phyloP scores from a whole-genome alignment of 495 filamentous ascomycete species.

The Clohesyomyces aquaticus region DNA sequence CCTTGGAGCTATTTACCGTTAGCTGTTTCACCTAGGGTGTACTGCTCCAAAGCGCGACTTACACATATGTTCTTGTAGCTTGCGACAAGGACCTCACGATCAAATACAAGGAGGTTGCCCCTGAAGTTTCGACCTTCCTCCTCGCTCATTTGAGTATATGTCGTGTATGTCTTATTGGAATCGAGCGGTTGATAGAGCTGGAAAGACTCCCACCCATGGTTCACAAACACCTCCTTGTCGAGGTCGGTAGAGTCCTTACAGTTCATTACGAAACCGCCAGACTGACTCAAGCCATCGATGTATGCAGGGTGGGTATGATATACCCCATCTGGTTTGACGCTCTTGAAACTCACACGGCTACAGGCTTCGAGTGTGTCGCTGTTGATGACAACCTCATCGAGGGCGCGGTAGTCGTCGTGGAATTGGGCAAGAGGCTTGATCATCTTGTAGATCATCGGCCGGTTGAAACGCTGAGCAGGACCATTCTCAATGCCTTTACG shows the following conservation, averaged over 20 bases:
- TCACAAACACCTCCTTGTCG: constrained; percentile 1
- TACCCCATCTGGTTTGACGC: background rate
- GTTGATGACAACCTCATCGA: constrained; percentile 68
- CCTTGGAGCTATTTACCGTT: too few relatives aligned
- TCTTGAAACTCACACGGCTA: background rate
- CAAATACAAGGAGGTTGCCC: too few relatives aligned
- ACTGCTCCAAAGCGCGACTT: too few relatives aligned
- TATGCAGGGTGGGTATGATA: background rate
- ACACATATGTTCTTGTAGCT: too few relatives aligned
- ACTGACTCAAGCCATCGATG: constrained; percentile 7
- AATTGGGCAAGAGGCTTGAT: constrained; percentile 72
- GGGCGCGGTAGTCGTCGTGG: constrained; percentile 65
- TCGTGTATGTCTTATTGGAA: background rate
- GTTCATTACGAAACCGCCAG: constrained; percentile 1
- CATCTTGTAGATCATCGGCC: constrained; percentile 71
- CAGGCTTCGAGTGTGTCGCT: background rate
- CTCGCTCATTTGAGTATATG: constrained; percentile 6
- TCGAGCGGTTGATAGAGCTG: constrained; percentile 1
- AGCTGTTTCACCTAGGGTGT: too few relatives aligned
- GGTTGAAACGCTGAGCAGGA: background rate
- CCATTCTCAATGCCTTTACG: background rate
- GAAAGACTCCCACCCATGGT: constrained; percentile 6
- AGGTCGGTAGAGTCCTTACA: background rate
- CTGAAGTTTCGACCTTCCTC: background rate
- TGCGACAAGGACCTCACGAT: too few relatives aligned